Evolutionary conservation across 2,329 filamentous ascomycete species (phyloP).

Genomic region (Hysterium pulicare): DNA sequence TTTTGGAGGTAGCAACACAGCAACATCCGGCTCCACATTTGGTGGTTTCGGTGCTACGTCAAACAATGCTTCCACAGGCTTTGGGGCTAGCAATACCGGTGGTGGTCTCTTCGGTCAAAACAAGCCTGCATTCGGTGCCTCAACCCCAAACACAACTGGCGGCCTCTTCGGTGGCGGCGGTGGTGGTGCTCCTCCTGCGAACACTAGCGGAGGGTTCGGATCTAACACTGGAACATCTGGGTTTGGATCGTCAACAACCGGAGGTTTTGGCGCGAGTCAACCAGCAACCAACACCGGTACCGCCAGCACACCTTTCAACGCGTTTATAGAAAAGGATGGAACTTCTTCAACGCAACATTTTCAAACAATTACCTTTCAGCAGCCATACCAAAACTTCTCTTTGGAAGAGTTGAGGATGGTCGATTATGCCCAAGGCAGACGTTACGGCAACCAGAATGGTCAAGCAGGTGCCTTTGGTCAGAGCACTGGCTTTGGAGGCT

Average conservation of each 20-base stretch:
- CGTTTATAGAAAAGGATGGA: conserved; percentile 70
- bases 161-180: conserved; percentile 20
- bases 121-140: conserved; percentile 26
- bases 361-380: conserved; percentile 76
- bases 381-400: conserved; percentile 83
- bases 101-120: conserved; percentile 34
- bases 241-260: conserved; percentile 17
- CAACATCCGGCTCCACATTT: conserved; percentile 12
- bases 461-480: conserved; percentile 79
- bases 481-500: conserved; percentile 54
- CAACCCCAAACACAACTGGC: conserved; percentile 16
- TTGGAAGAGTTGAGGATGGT: conserved; percentile 66
- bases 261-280: conserved; percentile 10
- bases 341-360: conserved; percentile 58
- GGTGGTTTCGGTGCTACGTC: conserved; percentile 31
- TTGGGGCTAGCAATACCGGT: conserved; percentile 28
- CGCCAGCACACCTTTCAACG: conserved; percentile 60
- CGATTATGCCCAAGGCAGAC: conserved; percentile 84
- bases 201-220: conserved; percentile 30
- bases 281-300: conserved; percentile 56
- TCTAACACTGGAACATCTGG: conserved; percentile 17
- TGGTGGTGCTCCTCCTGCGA: too few species aligned
- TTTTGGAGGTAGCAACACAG: conserved; percentile 29
- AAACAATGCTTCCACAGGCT: conserved; percentile 28
- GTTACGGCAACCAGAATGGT: conserved; percentile 77